Conservation (phyloP, 257 asterid genomes). For the Ocimum tenuiflorum region DNA sequence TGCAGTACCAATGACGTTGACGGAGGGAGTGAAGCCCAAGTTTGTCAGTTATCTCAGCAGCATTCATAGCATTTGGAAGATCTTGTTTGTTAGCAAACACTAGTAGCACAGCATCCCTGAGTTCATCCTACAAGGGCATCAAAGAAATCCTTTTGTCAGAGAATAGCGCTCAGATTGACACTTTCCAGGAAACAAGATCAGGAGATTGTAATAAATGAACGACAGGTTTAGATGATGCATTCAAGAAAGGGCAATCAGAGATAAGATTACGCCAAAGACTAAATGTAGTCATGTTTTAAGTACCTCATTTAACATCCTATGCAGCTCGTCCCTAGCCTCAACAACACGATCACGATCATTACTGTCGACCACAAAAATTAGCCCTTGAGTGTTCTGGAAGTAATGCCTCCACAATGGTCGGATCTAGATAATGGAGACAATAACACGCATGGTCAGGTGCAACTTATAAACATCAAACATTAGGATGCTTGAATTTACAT, state of each 20-base stretch:
- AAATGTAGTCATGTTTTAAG: neutral
- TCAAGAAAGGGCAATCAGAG: neutral
- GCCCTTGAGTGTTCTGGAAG: constrained; percentile 82
- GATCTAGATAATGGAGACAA: constrained; percentile 37
- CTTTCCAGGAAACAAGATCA: neutral
- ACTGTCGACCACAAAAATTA: constrained; percentile 75
- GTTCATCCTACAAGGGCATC: constrained; percentile 34
- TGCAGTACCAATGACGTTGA: constrained; percentile 46
- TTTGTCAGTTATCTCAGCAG: constrained; percentile 51
- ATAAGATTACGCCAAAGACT: neutral
- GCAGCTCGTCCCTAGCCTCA: constrained; percentile 84
- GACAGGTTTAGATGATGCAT: neutral
- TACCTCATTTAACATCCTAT: constrained; percentile 80
- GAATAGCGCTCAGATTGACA: neutral
- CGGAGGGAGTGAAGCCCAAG: constrained; percentile 58
- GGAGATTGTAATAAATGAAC: neutral
- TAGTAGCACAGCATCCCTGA: constrained; percentile 47
- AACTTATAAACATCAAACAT: constrained; percentile 9
- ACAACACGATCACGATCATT: constrained; percentile 83
- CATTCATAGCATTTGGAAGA: constrained; percentile 56
- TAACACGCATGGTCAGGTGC: constrained; percentile 8
- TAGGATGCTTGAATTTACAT: neutral
- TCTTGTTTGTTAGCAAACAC: constrained; percentile 55
- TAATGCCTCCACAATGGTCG: constrained; percentile 87
- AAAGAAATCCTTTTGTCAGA: neutral